Evolutionary conservation across 139 green algal species (phyloP), one percentile per base, ranked within the genome.

Genomic region (Closterium sp.): DNA sequence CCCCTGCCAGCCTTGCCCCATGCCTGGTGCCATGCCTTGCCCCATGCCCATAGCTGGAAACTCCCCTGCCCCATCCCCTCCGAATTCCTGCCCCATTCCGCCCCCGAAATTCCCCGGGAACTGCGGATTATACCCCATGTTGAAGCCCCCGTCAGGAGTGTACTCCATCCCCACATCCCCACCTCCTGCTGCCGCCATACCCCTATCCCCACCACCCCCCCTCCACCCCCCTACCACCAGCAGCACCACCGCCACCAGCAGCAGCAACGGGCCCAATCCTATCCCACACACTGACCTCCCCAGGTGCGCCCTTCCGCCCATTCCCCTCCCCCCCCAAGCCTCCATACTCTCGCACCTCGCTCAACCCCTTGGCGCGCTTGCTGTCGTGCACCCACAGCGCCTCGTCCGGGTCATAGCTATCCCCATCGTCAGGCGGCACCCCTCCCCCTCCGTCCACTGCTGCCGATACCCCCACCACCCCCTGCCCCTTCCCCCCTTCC

Each of bases 371-470:
- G 23, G 33, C 25, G 38, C 89, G 10, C 81, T 85, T 43, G 23
- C 21, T 23, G 32, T 89, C 32, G 8, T 33, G 38, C 38, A 69
- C 88, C 90, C 90, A 93, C 2, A 93, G 90, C 7, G 38, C 85
- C 85, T 90, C 33, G n/a, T 93, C 90, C 21, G 90, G 90, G 34
- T 93, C 90, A 19, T 91, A 91, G 69, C 88, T 43, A 2, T 91
- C 88, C 81, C 87, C 87, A 7, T 84, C 55, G 30, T 32, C 33
- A 21, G 30, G 21, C 83, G 21, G 23, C 30, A 33, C n/a, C 28
- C 83, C 83, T 86, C n/a, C 83, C 83, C 83, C 83, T 1, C n/a
- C n/a, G 83, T 76, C 55, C 55, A 76, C 55, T 76, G 55, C 55
- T 76, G 55, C 55, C 55, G 55, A 76, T 76, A 76, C 55, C 55